phyloP scores from a whole-genome alignment of 495 filamentous ascomycete species.

The Terfezia boudieri region DNA sequence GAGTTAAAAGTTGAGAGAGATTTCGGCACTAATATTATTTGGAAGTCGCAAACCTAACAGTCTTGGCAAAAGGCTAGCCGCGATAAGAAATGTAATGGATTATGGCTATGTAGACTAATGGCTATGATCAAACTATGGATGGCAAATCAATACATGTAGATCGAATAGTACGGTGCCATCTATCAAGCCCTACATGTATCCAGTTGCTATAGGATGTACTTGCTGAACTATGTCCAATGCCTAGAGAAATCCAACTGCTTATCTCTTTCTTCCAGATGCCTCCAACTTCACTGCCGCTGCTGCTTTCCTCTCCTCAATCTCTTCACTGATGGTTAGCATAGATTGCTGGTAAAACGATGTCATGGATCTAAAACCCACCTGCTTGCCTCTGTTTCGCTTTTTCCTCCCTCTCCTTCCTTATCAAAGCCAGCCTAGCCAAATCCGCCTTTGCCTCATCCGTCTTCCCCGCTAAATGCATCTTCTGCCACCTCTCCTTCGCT shows the following conservation, averaged over 20 bases:
- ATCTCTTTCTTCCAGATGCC: slow-evolving; percentile 10
- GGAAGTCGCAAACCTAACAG: no score
- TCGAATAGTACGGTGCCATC: no score
- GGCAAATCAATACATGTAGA: no score
- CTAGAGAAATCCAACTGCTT: neutral
- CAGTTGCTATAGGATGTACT: no score
- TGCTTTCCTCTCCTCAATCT: slow-evolving; percentile 19
- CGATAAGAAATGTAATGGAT: no score
- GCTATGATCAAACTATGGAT: no score
- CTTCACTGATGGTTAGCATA: slow-evolving; percentile 1
- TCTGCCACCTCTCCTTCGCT: slow-evolving; percentile 75
- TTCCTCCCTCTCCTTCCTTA: slow-evolving; percentile 67
- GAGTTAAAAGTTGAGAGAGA: no score
- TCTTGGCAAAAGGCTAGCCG: no score
- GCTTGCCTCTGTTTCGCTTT: slow-evolving; percentile 60
- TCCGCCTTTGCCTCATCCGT: slow-evolving; percentile 93
- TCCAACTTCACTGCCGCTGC: slow-evolving; percentile 8
- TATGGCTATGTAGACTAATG: no score
- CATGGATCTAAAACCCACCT: slow-evolving; percentile 7
- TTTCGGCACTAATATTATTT: no score
- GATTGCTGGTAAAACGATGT: neutral
- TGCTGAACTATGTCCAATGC: no score
- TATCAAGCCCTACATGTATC: no score
- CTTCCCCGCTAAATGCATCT: slow-evolving; percentile 87
- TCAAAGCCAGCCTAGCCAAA: slow-evolving; percentile 54